phyloP scores from a whole-genome alignment of 2,329 filamentous ascomycete genomes.

The Venturia asperata region DNA sequence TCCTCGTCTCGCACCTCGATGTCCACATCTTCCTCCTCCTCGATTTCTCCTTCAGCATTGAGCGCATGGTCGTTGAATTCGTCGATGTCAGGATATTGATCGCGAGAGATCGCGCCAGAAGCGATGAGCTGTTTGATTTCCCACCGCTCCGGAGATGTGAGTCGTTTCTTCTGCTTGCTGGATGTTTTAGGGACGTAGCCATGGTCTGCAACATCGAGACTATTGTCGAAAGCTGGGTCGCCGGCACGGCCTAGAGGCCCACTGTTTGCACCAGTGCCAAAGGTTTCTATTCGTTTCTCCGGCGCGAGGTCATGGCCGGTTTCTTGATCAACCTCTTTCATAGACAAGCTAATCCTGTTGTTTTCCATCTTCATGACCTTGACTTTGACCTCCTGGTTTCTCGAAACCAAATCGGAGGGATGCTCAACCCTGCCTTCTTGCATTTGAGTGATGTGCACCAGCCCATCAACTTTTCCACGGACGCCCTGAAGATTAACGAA shows the following conservation, averaged over 20 bases:
- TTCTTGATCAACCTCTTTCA: constrained; percentile 94
- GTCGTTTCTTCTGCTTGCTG: constrained; percentile 65
- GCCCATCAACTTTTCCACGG: constrained; percentile 78
- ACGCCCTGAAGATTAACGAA: constrained; percentile 91
- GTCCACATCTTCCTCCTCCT: constrained; percentile 92
- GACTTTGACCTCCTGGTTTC: constrained; percentile 80
- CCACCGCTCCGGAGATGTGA: constrained; percentile 96
- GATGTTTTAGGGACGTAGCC: constrained; percentile 39
- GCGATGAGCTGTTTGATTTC: constrained; percentile 95
- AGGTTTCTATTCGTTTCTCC: constrained; percentile 70
- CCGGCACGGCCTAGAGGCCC: constrained; percentile 63
- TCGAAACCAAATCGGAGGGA: constrained; percentile 76
- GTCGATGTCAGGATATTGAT: constrained; percentile 89
- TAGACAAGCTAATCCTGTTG: constrained; percentile 75
- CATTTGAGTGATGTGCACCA: constrained; percentile 90
- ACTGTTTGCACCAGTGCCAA: constrained; percentile 87
- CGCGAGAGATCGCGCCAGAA: constrained; percentile 84
- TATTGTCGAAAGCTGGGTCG: constrained; percentile 35
- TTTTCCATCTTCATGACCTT: constrained; percentile 86
- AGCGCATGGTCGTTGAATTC: constrained; percentile 88
- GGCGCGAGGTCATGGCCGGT: constrained; percentile 79
- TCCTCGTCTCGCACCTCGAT: constrained; percentile 96
- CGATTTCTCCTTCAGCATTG: constrained; percentile 77
- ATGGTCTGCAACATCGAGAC: constrained; percentile 57
- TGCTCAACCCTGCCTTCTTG: constrained; percentile 82